Evolutionary conservation across 1,284 basidiomycete species (phyloP), one percentile per base, ranked within the genome.

Genomic region (Fomitopsis pinicola): DNA sequence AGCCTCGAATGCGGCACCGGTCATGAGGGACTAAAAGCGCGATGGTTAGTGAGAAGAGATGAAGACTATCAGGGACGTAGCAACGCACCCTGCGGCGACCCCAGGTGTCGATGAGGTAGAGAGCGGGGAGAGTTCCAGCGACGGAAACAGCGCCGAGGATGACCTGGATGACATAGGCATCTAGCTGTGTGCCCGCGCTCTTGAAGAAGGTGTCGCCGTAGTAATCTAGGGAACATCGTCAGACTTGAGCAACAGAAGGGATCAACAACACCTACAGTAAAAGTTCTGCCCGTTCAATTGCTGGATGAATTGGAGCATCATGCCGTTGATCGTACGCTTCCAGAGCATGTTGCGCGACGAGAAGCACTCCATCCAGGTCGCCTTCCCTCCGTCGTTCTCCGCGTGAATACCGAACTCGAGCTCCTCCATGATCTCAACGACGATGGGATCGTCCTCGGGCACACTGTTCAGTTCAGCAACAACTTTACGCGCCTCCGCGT

Each of bases 281-380:
- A 89, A 88, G 71, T 88, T 88, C 71, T 89, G 87, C 45, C 87
- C 87, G 64, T 89, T 90, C 42, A 93, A 75, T 67, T 93, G 91
- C 67, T 92, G 90, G 58, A 92, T 85, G 69, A 92, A 91, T 70
- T 91, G 89, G 42, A 93, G 74, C 86, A 92, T 89, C 85, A 91
- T 91, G 40, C 88, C 87, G 65, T 90, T 92, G 36, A 79, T 71
- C 17, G 88, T 91, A 56, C 89, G 80, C 72, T 86, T 87, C 84
- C 87, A 91, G 35, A 92, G 75, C 66, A 79, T 75, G 68, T 91
- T 89, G 52, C 85, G 76, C 5, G 80, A 78, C 0, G 86, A 87
- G 80, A 93, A 92, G 73, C 89, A 91, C 72, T 93, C 91, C 28
- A 79, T 42, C 91, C 90, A 93, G 0, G 85, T 88, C 10, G 88